Percentiles rank a stretch among this genome's conserved stretches.
Evolutionary conservation across 768 basidiomycete species (phyloP).

Genomic region (Lactarius hengduanensis): DNA sequence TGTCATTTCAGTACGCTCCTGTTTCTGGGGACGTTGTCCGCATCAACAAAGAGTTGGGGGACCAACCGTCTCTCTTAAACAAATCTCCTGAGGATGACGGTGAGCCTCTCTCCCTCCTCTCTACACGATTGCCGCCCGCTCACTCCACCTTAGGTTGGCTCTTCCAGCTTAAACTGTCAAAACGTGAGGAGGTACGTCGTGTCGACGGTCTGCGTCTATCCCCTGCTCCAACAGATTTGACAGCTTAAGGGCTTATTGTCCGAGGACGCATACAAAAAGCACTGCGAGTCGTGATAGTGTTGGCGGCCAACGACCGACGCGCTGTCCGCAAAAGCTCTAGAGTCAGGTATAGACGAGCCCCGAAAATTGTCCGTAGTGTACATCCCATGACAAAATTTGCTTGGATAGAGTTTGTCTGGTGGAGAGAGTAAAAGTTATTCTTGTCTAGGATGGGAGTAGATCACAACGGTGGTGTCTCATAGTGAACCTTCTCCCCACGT

Average conservation of each 20-base stretch:
- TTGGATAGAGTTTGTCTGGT: background rate
- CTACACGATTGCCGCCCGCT: background rate
- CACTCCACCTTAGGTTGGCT: conserved; percentile 73
- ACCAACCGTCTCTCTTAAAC: conserved; percentile 80
- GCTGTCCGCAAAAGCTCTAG: conserved; percentile 10
- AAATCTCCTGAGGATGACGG: conserved; percentile 83
- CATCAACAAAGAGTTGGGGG: conserved; percentile 70
- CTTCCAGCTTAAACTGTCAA: conserved; percentile 83
- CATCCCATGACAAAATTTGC: conserved; percentile 16
- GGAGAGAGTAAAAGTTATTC: background rate
- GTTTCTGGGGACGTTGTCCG: conserved; percentile 80
- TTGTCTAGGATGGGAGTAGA: background rate
- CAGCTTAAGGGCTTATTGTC: conserved; percentile 73
- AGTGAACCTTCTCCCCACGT: conserved; percentile 86
- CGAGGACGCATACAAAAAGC: conserved; percentile 69
- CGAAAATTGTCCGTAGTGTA: conserved; percentile 20
- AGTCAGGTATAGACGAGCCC: conserved; percentile 19
- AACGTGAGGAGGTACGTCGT: conserved; percentile 67
- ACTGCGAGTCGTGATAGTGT: conserved; percentile 45
- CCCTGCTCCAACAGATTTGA: conserved; percentile 3
- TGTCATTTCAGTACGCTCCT: conserved; percentile 73
- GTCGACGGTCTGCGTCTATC: conserved; percentile 1
- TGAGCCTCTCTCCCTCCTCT: conserved; percentile 37
- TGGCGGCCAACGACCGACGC: background rate
- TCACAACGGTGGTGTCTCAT: conserved; percentile 35